phyloP scores from a whole-genome alignment of 108 stramenopile genomes.

The Nannochloropsis oceanica region DNA sequence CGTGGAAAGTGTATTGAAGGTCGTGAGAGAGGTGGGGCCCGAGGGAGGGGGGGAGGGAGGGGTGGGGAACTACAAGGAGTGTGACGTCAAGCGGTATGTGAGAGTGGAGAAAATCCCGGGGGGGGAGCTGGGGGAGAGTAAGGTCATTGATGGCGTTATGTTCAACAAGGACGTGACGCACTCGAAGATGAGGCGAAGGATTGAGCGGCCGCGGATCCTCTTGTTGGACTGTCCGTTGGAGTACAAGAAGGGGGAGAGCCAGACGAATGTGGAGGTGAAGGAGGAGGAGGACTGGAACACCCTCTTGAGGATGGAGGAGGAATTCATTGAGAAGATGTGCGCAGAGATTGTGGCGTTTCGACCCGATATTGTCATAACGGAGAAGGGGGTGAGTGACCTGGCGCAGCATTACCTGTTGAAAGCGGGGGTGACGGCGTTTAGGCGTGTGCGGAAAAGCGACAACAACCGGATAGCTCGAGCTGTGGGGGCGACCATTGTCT shows the following conservation, averaged over 20 bases:
- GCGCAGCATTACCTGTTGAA: slow-evolving; percentile 98
- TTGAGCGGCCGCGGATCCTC: slow-evolving; percentile 94
- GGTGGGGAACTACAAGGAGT: slow-evolving; percentile 47
- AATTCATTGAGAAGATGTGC: slow-evolving; percentile 98
- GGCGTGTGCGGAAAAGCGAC: slow-evolving; percentile 95
- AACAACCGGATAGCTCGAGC: slow-evolving; percentile 98
- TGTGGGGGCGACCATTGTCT: slow-evolving; percentile 91
- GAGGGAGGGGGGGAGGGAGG: not conserved
- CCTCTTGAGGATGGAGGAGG: slow-evolving; percentile 95
- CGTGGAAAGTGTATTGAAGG: slow-evolving; percentile 66
- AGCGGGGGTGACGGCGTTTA: slow-evolving; percentile 92
- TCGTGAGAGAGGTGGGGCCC: slow-evolving; percentile 7
- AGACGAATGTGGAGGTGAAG: slow-evolving; percentile 96
- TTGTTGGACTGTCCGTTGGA: slow-evolving; percentile 95
- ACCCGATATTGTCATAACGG: slow-evolving; percentile 98
- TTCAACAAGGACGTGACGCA: slow-evolving; percentile 99
- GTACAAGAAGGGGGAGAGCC: slow-evolving; percentile 99
- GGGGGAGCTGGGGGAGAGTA: slow-evolving; percentile 76
- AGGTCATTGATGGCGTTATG: slow-evolving; percentile 82
- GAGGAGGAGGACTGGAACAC: slow-evolving; percentile 98
- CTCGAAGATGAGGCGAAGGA: slow-evolving; percentile 91
- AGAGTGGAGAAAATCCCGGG: slow-evolving; percentile 99
- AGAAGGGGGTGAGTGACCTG: slow-evolving; percentile 98
- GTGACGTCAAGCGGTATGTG: slow-evolving; percentile 98
- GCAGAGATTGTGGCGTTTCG: slow-evolving; percentile 91